Evolutionary conservation across 345 rosid species (phyloP).

Genomic region (Eucalyptus marginata): DNA sequence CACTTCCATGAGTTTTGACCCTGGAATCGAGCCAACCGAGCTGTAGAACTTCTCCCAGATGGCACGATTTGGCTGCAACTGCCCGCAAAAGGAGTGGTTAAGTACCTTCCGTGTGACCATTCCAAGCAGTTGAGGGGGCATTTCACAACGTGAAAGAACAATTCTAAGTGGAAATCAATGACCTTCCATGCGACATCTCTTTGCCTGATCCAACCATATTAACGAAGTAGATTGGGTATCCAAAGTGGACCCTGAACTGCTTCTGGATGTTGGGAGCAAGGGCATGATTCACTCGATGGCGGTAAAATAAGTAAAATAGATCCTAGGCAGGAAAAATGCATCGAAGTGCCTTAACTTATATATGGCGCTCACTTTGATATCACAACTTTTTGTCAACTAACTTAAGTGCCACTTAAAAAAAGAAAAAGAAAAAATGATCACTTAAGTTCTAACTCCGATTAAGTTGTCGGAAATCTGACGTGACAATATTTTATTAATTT

Average conservation of each 20-base stretch:
- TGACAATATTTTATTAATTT: no score
- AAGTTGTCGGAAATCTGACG: rapidly evolving
- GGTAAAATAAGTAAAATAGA: not conserved
- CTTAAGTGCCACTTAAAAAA: no score
- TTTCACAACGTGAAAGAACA: constrained; percentile 30
- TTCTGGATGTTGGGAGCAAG: constrained; percentile 19
- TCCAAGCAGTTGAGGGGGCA: not conserved
- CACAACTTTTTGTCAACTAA: no score
- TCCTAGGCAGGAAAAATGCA: no score
- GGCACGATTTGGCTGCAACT: no score
- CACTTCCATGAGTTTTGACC: no score
- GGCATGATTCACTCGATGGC: not conserved
- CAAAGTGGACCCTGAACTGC: constrained; percentile 11
- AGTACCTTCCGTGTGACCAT: no score
- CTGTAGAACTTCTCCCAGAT: no score
- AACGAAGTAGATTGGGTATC: constrained; percentile 29
- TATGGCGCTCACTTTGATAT: rapidly evolving
- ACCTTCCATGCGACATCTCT: constrained; percentile 14
- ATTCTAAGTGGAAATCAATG: constrained; percentile 22
- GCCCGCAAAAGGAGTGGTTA: no score
- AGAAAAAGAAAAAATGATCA: rapidly evolving
- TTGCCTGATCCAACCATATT: constrained; percentile 25
- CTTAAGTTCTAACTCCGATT: no score
- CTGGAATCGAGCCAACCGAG: no score
- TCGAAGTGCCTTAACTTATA: no score